phyloP scores from a whole-genome alignment of 768 basidiomycete species.

The Calocybe cyanea region DNA sequence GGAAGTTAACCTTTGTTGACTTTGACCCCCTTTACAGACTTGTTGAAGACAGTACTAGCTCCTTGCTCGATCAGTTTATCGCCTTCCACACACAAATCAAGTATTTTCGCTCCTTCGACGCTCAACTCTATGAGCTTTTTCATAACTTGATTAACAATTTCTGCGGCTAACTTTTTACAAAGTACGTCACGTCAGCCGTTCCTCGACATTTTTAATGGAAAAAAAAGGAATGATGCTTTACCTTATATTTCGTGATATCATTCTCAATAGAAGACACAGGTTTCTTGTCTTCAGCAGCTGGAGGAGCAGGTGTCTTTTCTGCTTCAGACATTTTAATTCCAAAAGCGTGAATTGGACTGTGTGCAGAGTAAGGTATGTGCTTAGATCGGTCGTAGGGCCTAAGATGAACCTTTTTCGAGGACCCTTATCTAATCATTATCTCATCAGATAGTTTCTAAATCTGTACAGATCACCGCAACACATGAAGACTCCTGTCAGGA shows the following conservation, averaged over 20 bases:
- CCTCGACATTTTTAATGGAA: conserved; percentile 18
- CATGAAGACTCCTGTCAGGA: too few species aligned
- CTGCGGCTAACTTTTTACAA: conserved; percentile 70
- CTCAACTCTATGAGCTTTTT: conserved; percentile 77
- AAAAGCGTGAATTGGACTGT: too few species aligned
- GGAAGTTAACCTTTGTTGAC: conserved; percentile 89
- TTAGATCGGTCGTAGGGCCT: not conserved
- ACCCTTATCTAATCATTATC: conserved; percentile 19
- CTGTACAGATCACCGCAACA: too few species aligned
- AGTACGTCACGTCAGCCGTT: conserved; percentile 7
- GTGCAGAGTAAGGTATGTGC: conserved; percentile 8
- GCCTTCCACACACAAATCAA: conserved; percentile 90
- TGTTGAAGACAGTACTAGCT: conserved; percentile 85
- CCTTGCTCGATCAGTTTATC: conserved; percentile 91
- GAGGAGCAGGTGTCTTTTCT: conserved; percentile 39
- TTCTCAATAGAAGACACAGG: conserved; percentile 56
- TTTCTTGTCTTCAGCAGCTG: conserved; percentile 44
- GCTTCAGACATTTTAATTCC: conserved; percentile 55
- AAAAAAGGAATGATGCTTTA: conserved; percentile 22
- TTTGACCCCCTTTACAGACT: conserved; percentile 83
- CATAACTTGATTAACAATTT: conserved; percentile 81
- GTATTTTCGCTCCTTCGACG: conserved; percentile 79
- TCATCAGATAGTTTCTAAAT: too few species aligned
- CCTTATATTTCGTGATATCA: conserved; percentile 89
- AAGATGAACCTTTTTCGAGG: not conserved